Evolutionary conservation across 2,329 filamentous ascomycete genomes (phyloP), one percentile per base, ranked within the genome.

Genomic region (Shiraia sp.): DNA sequence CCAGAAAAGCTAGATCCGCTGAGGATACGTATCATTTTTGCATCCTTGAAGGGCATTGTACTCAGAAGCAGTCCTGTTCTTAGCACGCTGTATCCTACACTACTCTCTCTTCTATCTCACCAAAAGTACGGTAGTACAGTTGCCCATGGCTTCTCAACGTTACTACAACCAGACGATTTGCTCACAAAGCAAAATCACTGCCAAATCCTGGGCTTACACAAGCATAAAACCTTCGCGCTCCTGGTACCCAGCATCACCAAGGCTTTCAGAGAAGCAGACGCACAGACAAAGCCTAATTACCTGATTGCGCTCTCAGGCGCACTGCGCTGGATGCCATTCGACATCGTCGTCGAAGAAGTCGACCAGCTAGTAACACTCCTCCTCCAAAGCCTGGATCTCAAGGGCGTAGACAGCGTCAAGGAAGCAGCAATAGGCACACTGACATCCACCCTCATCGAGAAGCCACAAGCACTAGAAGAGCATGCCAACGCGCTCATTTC

Each of bases 231-330:
- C 28, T 86, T 87, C 66, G 76, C 75, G 22, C 77, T 81, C 12
- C 72, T 82, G 4, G 72, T 81, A 2, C 82, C 83, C 0, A 65
- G 75, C 22, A 78, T 86, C 35, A 76, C 79, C 4, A 65, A 72
- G 17, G 70, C 73, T 3, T 81, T 83, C 58, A 75, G 74, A 42
- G 65, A 65, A 13, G 72, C 75, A 6, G 63, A 68, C 22, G 43
- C 57, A 41, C 51, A 67, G 10, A 65, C 72, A 14, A 86, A 85
- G 63, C 74, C 77, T 32, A 81, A 83, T 47, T 82, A 84, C 53
- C 75, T 87, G 16, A 76, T 83, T 24, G 83, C 83, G 4, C 72
- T 87, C 3, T 79, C 81, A 3, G 82, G 82, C 1, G 75, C 86
- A 10, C 71, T 87, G 28, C 73, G 75, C 35, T 79, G 79, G 59